Percentiles rank a stretch among this genome's conserved stretches.
Conservation (phyloP, 306 rosid genomes). For the Vigna nakashimae region DNA sequence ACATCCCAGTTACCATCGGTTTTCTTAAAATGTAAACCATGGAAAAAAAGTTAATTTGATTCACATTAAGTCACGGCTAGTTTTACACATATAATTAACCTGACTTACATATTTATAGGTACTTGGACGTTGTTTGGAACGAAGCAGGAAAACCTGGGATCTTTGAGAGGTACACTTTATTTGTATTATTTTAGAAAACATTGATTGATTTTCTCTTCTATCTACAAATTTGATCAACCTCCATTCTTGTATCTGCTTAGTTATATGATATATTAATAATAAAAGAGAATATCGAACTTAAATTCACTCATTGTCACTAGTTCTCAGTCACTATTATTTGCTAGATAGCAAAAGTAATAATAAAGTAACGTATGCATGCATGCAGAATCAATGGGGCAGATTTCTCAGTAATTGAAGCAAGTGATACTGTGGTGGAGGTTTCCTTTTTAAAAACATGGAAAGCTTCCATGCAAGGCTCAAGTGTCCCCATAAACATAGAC, state of each 20-base stretch:
- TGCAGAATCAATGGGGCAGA: constrained; percentile 55
- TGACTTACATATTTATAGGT: constrained; percentile 49
- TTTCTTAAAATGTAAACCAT: neutral
- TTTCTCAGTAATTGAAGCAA: constrained; percentile 41
- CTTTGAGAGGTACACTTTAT: constrained; percentile 51
- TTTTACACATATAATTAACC: neutral
- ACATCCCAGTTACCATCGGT: neutral
- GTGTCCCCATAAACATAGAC: constrained; percentile 67
- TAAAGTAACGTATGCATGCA: neutral
- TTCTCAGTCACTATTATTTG: no score
- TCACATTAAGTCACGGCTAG: neutral
- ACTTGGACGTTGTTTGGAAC: constrained; percentile 69
- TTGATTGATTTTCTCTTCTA: no score
- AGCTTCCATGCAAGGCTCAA: constrained; percentile 22
- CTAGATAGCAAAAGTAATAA: no score
- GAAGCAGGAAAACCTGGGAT: neutral
- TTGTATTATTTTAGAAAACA: neutral
- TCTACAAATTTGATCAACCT: no score
- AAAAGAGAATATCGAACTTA: no score
- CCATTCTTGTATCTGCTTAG: no score
- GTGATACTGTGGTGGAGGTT: constrained; percentile 59
- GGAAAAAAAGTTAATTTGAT: neutral
- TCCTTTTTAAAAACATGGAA: constrained; percentile 67
- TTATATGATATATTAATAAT: no score
- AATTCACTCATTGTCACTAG: neutral